Evolutionary conservation across 495 filamentous ascomycete genomes (phyloP).

Genomic region (Tuber melanosporum): DNA sequence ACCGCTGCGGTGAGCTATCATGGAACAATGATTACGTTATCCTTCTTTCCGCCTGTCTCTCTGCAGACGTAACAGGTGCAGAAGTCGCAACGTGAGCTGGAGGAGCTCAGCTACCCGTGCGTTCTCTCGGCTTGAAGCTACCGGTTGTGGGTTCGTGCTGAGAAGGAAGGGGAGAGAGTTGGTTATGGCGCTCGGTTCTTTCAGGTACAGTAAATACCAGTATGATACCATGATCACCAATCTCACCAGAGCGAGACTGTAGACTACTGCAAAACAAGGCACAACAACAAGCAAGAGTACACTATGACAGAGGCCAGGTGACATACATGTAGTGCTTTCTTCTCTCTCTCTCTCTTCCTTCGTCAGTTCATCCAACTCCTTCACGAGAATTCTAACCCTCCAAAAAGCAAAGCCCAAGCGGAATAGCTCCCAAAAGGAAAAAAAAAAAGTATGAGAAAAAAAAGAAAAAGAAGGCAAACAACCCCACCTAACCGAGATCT

Average conservation of each 20-base stretch:
- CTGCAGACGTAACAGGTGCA: not conserved
- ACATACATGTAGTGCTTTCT: too few relatives aligned
- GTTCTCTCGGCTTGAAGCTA: not conserved
- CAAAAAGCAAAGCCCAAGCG: not conserved
- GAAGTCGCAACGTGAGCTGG: not conserved
- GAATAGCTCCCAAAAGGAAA: not conserved
- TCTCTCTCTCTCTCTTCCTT: too few relatives aligned
- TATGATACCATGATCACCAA: not conserved
- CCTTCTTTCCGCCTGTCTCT: not conserved
- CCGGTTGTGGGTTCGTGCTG: not conserved
- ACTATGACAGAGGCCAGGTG: too few relatives aligned
- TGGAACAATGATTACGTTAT: not conserved
- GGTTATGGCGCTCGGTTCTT: not conserved
- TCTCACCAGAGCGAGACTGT: not conserved
- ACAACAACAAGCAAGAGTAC: too few relatives aligned
- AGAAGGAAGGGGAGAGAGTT: not conserved
- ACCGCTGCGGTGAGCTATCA: not conserved
- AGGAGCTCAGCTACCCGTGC: not conserved
- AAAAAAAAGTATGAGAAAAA: not conserved
- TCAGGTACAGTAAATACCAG: too few relatives aligned
- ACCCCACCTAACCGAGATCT: not conserved
- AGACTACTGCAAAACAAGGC: not conserved
- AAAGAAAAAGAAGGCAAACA: not conserved
- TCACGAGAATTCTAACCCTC: not conserved
- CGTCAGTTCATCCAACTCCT: not conserved